A percentile compares a stretch with the other conserved stretches of the same genome.
Conservation (phyloP, 1,139 yeast genomes). For the Taiozyma sp. region DNA sequence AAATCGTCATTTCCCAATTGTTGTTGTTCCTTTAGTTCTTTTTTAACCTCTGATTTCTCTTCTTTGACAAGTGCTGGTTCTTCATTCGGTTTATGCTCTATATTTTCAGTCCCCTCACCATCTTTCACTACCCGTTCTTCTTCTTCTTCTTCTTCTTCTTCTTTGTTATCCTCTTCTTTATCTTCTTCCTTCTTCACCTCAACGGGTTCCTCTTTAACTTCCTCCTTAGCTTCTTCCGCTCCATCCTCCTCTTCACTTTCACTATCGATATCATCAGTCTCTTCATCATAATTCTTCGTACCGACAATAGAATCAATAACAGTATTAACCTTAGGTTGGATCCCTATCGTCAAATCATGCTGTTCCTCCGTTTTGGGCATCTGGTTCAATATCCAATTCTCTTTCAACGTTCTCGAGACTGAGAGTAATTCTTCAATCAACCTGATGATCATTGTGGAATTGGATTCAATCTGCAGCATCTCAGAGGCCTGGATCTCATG, state of each 20-base stretch:
- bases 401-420: constrained; percentile 45
- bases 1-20: not conserved
- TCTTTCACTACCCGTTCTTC: not conserved
- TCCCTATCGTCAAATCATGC: constrained; percentile 9
- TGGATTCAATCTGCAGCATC: constrained; percentile 50
- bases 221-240: not conserved
- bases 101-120: not conserved
- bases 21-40: not conserved
- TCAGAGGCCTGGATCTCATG: constrained; percentile 51
- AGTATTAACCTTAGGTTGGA: constrained; percentile 6
- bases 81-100: not conserved
- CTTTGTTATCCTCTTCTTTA: not conserved
- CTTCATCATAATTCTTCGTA: constrained; percentile 9
- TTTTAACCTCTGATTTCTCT: constrained; percentile 19
- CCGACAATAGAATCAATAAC: constrained; percentile 8
- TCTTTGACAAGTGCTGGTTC: not conserved
- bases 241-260: constrained; percentile 2
- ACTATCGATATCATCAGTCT: constrained; percentile 7
- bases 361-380: constrained; percentile 32
- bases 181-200: not conserved
- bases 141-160: not conserved
- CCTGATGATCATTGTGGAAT: constrained; percentile 46
- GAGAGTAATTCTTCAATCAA: constrained; percentile 49
- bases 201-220: not conserved
- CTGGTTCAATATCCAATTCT: constrained; percentile 55